Base-by-base conservation (phyloP, 768 basidiomycete species). In the Russula dissimulans region DNA sequence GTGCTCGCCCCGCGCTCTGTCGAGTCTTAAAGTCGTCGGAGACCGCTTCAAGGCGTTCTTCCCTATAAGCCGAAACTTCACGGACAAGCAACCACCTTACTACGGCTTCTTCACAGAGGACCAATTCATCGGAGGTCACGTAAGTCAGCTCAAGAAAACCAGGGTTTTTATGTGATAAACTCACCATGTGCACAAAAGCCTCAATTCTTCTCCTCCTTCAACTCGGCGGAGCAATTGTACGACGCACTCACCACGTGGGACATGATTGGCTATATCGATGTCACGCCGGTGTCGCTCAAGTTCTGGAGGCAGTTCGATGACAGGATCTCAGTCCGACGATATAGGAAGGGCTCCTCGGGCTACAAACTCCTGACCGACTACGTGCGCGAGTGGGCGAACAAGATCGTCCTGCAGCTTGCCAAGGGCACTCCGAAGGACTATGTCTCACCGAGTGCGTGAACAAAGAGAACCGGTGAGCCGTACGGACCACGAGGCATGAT, bases 161-260 rank as follows among this genome's bases (percentile, higher is more conserved):
- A 17, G 14, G 47, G 12, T 39, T 39, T 36, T 2, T 26, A 15
- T 17, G 4, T 42, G 22, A 36, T 26, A 29, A 14, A 48, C 38
- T 48, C 5, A 54, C 17, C 4, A 32, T 18, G 2, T 46, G 5
- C 31, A 1, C 2, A 26, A 18, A 26, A 69, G 67, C 71, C 69
- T 1, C 69, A 69, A 67, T 71, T 71, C 54, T 66, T 69, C 47
- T 31, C 67, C 42, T 69, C 65, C 3, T 68, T 68, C 60, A 68
- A 72, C 47, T 64, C 62, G 1, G 70, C 69, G 5, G 69, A 70
- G 32, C 72, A 69, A 63, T 64, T 71, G 55, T 73, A 72, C 61
- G 54, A 62, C 18, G 64, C 72, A 1, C 47, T 69, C 34, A 55
- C 54, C 32, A 67, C 65, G 7, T 72, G 72, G 71, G 57, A 68